Percentiles rank a stretch among this genome's conserved stretches.
phyloP scores from a whole-genome alignment of 2,329 filamentous ascomycete genomes.

The Diaporthe sp. region DNA sequence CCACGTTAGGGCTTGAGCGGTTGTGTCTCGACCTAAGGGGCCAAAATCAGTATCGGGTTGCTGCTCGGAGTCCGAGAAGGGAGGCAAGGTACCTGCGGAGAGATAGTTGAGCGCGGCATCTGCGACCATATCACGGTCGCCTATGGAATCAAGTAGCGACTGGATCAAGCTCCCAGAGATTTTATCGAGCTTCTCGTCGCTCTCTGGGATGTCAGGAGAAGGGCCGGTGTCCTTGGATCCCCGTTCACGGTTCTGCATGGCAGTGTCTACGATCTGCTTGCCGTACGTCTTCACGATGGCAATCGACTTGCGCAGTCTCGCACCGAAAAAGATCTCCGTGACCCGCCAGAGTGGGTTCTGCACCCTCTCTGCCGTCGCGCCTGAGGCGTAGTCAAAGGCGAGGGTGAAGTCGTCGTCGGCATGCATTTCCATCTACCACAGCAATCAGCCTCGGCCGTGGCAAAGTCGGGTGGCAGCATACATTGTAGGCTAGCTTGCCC shows the following conservation, averaged over 20 bases:
- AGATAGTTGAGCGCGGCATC: constrained; percentile 77
- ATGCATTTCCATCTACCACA: constrained; percentile 73
- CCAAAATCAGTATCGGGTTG: not conserved
- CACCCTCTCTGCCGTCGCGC: constrained; percentile 71
- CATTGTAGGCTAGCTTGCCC: constrained; percentile 77
- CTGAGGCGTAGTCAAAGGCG: constrained; percentile 75
- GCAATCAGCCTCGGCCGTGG: not conserved
- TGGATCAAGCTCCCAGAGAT: constrained; percentile 71
- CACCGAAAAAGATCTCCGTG: constrained; percentile 68
- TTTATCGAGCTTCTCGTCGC: constrained; percentile 50
- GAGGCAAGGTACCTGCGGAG: constrained; percentile 63
- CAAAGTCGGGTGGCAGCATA: constrained; percentile 45
- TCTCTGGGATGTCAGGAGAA: constrained; percentile 37
- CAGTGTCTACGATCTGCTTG: constrained; percentile 68
- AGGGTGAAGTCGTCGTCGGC: constrained; percentile 71
- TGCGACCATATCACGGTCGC: constrained; percentile 68
- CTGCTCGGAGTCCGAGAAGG: not conserved
- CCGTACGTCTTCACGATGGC: constrained; percentile 68
- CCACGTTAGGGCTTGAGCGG: constrained; percentile 76
- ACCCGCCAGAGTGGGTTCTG: constrained; percentile 75
- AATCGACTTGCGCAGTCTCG: constrained; percentile 63
- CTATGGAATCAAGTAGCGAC: constrained; percentile 70
- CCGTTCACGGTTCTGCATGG: constrained; percentile 57
- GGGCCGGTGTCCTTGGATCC: not conserved
- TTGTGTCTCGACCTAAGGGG: constrained; percentile 70